Evolutionary conservation across 1,284 basidiomycete species (phyloP), one percentile per base, ranked within the genome.

Genomic region (Fistulina hepatica): DNA sequence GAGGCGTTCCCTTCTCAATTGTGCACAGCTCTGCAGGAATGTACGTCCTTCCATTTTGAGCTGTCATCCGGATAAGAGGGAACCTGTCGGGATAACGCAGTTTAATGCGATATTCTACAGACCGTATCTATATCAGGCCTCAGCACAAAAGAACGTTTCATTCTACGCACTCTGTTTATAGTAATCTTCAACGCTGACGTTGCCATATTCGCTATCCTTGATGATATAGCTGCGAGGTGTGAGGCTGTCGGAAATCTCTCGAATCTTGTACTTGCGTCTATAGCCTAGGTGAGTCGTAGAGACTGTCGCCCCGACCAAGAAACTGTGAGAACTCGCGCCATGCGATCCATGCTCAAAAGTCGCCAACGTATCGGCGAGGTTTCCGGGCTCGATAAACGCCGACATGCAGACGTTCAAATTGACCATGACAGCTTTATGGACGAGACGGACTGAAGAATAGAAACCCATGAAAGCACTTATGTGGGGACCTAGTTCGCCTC

Each of bases 351-450:
- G 44, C 5, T 51, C 44, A 47, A 79, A 82, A 3, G 59, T 61
- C 3, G 57, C 16, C 39, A 84, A 61, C 1, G 71, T 67, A 0
- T 76, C 57, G 1, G 68, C 73, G 4, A 83, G 61, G 39, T 74
- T 78, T 0, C 76, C 75, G 0, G 75, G 69, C 5, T 60, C 55
- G 42, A 82, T 69, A 51, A 85, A 85, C 0, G 79, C 79, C 0
- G 77, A 72, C 70, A 78, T 79, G 51, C 77, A 80, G 11, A 74
- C 69, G 43, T 81, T 82, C 63, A 84, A 68, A 48, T 84, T 84
- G 36, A 85, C 73, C 68, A 79, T 72, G 3, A 84, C 58, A 39
- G 77, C 65, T 39, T 77, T 76, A 56, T 67, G 73, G 8, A 69
- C 64, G 0, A 77, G 75, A 0, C 80, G 67, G 3, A 76, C 66